Evolutionary conservation across 495 filamentous ascomycete genomes (phyloP).

Genomic region (Cairneyella variabilis): DNA sequence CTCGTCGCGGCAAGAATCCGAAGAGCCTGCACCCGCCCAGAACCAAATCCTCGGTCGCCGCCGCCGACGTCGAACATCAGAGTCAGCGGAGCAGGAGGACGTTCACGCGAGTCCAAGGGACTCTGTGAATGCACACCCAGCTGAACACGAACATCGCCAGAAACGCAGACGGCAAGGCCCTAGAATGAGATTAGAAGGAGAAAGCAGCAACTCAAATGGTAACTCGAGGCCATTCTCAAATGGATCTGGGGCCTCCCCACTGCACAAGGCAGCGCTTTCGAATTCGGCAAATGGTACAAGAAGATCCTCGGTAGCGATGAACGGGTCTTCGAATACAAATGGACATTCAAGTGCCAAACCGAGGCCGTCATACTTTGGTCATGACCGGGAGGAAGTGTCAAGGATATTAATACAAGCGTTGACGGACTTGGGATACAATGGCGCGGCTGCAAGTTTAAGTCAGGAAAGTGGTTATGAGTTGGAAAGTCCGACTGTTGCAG

Average conservation of each 20-base stretch:
- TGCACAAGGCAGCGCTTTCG: conserved; percentile 27
- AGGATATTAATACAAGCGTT: conserved; percentile 89
- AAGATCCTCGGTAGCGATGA: conserved; percentile 30
- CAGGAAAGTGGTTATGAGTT: conserved; percentile 85
- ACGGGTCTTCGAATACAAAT: conserved; percentile 36
- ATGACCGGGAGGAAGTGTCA: conserved; percentile 91
- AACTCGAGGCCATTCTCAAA: conserved; percentile 33
- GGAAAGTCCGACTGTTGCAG: conserved; percentile 78
- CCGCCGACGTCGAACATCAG: conserved; percentile 16
- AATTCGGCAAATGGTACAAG: conserved; percentile 35
- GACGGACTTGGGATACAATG: conserved; percentile 78
- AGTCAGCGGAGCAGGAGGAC: conserved; percentile 14
- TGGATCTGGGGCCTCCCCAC: conserved; percentile 31
- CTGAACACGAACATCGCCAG: conserved; percentile 24
- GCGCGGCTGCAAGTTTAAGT: conserved; percentile 67
- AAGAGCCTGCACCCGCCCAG: conserved; percentile 16
- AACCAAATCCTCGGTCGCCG: conserved; percentile 23
- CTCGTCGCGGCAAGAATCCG: conserved; percentile 11
- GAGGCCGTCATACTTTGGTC: conserved; percentile 55
- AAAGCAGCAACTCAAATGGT: conserved; percentile 30
- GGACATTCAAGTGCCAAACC: conserved; percentile 25
- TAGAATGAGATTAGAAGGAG: conserved; percentile 28
- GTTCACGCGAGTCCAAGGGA: conserved; percentile 9
- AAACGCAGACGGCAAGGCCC: conserved; percentile 29
- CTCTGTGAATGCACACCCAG: conserved; percentile 8